Percentiles rank a stretch among this genome's conserved stretches.
These are phyloP conservation scores for Penicillium thymicola DNA, from an alignment of 2,329 filamentous ascomycete species.

Conservation along the genomic window DNA sequence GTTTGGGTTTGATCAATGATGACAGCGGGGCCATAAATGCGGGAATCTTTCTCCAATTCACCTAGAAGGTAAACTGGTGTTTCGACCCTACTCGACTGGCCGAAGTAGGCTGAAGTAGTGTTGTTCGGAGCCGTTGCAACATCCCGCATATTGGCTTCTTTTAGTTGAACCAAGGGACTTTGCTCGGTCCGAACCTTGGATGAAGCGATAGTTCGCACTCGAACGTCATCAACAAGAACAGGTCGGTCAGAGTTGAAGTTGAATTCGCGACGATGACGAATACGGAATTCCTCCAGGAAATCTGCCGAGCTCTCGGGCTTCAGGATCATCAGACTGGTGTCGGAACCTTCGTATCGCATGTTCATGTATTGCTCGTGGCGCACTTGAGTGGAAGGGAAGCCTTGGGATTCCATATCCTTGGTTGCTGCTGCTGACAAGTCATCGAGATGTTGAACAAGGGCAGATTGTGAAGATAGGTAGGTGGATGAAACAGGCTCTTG, in stretches of 20 bases:
- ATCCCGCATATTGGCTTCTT: conserved; percentile 47
- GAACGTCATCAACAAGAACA: conserved; percentile 84
- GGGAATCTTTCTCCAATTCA: conserved; percentile 32
- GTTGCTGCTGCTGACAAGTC: conserved; percentile 65
- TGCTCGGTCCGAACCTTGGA: conserved; percentile 59
- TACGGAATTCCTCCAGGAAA: conserved; percentile 77
- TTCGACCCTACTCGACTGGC: conserved; percentile 27
- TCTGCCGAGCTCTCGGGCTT: conserved; percentile 73
- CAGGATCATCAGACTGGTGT: conserved; percentile 50
- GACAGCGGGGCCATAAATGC: conserved; percentile 67
- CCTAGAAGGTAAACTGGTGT: conserved; percentile 39
- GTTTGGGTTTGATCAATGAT: conserved; percentile 74
- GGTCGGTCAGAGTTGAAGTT: conserved; percentile 83
- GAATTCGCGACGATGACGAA: conserved; percentile 86
- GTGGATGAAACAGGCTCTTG: conserved; percentile 59
- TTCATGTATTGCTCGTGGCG: conserved; percentile 46
- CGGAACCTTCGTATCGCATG: conserved; percentile 51
- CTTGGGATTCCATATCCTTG: conserved; percentile 42
- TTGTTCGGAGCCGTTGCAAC: conserved; percentile 58
- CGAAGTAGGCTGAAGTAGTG: conserved; percentile 36
- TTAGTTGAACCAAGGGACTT: conserved; percentile 67
- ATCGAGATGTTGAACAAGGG: conserved; percentile 67
- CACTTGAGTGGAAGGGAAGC: conserved; percentile 43
- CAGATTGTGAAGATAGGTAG: conserved; percentile 44
- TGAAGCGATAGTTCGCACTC: conserved; percentile 77